Evolutionary conservation across 257 asterid species (phyloP).

Genomic region (Solanum etuberosum): DNA sequence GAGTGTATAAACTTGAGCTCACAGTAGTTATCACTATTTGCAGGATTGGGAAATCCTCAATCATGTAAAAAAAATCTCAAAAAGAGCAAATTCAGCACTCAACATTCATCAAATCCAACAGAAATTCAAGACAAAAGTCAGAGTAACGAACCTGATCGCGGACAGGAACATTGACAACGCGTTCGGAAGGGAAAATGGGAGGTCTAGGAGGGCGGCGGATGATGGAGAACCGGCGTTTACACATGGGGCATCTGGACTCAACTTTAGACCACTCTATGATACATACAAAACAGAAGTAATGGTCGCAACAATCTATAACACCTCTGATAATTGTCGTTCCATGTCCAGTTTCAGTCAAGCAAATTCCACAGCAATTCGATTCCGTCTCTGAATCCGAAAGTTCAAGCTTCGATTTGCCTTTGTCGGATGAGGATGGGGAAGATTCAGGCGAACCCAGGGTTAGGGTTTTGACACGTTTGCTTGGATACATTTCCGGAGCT

Average conservation of each 20-base stretch:
- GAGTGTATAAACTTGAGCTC: not conserved
- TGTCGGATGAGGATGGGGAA: not conserved
- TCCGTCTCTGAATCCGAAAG: not conserved
- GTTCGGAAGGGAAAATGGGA: slow-evolving; percentile 42
- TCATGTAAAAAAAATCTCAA: not conserved
- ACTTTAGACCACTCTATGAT: slow-evolving; percentile 81
- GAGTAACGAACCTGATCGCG: slow-evolving; percentile 53
- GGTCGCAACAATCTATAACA: slow-evolving; percentile 53
- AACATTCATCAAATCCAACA: not conserved
- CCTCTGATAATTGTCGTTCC: slow-evolving; percentile 39
- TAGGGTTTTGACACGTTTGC: slow-evolving; percentile 8
- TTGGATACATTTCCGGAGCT: not conserved
- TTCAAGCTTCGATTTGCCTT: slow-evolving; percentile 30
- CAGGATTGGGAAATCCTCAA: not conserved
- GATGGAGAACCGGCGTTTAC: slow-evolving; percentile 63
- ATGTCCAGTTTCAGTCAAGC: slow-evolving; percentile 36
- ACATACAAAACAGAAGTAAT: slow-evolving; percentile 64
- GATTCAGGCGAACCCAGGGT: not conserved
- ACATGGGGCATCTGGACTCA: slow-evolving; percentile 65
- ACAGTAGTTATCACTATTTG: not conserved
- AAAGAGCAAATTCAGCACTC: not conserved
- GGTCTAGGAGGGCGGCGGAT: slow-evolving; percentile 56
- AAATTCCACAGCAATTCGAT: slow-evolving; percentile 47
- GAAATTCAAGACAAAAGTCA: not conserved
- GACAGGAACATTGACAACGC: slow-evolving; percentile 40